Conservation (phyloP, 208 protist species). For the Strigomonas culicis region DNA sequence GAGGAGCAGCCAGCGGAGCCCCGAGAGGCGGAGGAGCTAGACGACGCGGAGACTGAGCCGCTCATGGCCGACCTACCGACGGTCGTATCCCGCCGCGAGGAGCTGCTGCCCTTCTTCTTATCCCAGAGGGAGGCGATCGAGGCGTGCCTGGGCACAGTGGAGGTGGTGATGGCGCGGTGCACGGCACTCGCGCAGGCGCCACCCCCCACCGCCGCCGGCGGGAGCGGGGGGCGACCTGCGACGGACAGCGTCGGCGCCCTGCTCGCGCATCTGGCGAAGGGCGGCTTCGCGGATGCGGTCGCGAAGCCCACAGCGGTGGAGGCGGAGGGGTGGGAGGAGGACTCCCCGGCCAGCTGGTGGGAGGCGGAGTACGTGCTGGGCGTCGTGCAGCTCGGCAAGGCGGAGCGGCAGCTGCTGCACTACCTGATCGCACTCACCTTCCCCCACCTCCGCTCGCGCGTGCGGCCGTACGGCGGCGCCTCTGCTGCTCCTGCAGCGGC, state of each 20-base stretch:
- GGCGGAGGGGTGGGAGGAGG: not conserved
- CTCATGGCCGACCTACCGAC: no score
- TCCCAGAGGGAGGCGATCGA: not conserved
- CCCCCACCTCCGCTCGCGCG: slow-evolving; percentile 4
- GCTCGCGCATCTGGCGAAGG: not conserved
- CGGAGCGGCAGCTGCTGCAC: slow-evolving; percentile 16
- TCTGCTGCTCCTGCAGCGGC: not conserved
- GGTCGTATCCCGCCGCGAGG: not conserved
- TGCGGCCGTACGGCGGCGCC: not conserved
- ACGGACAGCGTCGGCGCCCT: not conserved
- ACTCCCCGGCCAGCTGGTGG: not conserved
- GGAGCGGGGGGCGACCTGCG: not conserved
- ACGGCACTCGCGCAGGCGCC: not conserved
- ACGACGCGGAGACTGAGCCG: not conserved
- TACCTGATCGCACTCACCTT: not conserved
- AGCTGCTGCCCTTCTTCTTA: not conserved
- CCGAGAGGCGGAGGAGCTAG: not conserved
- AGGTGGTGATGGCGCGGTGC: slow-evolving; percentile 1
- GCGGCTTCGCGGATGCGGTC: not conserved
- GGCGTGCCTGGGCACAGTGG: not conserved
- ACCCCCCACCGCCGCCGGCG: not conserved
- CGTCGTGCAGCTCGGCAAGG: slow-evolving; percentile 14
- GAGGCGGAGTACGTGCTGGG: slow-evolving; percentile 11
- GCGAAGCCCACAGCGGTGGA: not conserved
- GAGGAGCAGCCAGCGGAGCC: not conserved